Evolutionary conservation across 2,329 filamentous ascomycete genomes (phyloP).

Genomic region (Curvularia verruculosa): DNA sequence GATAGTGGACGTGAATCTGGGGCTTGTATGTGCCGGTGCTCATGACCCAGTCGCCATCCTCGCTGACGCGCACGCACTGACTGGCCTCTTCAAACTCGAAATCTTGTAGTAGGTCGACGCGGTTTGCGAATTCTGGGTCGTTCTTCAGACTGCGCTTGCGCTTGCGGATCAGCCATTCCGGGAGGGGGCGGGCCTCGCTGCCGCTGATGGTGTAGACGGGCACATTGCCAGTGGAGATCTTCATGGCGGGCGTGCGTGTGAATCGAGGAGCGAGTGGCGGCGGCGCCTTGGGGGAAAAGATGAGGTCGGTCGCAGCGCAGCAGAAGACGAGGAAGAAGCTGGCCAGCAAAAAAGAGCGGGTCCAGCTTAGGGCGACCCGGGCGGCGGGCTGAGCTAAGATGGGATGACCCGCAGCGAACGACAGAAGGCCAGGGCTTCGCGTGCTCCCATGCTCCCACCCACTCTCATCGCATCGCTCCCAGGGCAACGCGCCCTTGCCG

Average conservation of each 20-base stretch:
- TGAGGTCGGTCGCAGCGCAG: background rate
- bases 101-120: slow-evolving; percentile 93
- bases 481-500: slow-evolving; percentile 8
- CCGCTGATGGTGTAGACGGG: slow-evolving; percentile 96
- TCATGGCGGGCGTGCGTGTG: slow-evolving; percentile 66
- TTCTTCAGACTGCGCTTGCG: slow-evolving; percentile 87
- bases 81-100: slow-evolving; percentile 98
- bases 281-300: background rate
- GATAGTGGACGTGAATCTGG: slow-evolving; percentile 94
- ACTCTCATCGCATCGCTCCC: background rate
- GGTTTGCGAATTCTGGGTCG: slow-evolving; percentile 89
- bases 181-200: slow-evolving; percentile 82
- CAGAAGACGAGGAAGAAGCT: slow-evolving; percentile 4
- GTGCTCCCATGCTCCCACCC: background rate
- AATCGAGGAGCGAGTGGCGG: slow-evolving; percentile 6
- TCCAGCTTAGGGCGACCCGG: slow-evolving; percentile 3
- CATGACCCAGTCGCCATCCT: slow-evolving; percentile 86
- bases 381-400: background rate
- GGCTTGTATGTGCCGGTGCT: slow-evolving; percentile 53
- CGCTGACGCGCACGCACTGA: slow-evolving; percentile 84
- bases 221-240: slow-evolving; percentile 80
- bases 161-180: slow-evolving; percentile 92
- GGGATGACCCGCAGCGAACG: slow-evolving; percentile 2
- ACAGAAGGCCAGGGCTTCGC: background rate
- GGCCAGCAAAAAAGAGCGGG: slow-evolving; percentile 8